Percentiles rank a stretch among this genome's conserved stretches.
Evolutionary conservation across 164 flowering plant genomes (phyloP).

Genomic region (Euptelea pleiosperma): DNA sequence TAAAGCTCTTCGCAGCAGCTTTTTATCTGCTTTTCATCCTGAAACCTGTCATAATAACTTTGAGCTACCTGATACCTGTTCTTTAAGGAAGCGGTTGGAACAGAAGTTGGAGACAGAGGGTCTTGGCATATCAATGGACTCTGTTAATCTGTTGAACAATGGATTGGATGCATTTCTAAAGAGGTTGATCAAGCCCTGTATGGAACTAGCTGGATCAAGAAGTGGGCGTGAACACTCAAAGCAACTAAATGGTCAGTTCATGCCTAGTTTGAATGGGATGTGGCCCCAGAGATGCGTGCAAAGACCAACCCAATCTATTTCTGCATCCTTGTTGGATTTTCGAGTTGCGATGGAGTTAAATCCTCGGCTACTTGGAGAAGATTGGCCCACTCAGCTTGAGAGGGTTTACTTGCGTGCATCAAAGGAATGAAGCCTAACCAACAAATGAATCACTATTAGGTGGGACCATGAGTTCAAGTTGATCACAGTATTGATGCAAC

Average conservation of each 20-base stretch:
- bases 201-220: conserved; percentile 54
- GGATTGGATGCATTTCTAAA: conserved; percentile 67
- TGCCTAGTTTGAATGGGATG: conserved; percentile 25
- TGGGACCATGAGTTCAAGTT: neutral
- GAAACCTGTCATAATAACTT: conserved; percentile 47
- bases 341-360: conserved; percentile 62
- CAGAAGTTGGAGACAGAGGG: conserved; percentile 55
- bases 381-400: conserved; percentile 77
- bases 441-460: neutral
- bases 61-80: conserved; percentile 61
- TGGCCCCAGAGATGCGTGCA: conserved; percentile 22
- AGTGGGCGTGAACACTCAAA: conserved; percentile 17
- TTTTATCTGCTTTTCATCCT: conserved; percentile 14
- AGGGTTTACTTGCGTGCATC: conserved; percentile 38
- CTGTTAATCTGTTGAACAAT: conserved; percentile 60
- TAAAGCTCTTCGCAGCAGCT: conserved; percentile 33
- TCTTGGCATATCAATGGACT: conserved; percentile 42
- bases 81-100: conserved; percentile 52
- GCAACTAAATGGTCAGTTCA: conserved; percentile 17
- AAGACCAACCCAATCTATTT: conserved; percentile 11
- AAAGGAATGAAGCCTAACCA: conserved; percentile 24
- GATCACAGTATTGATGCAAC: conserved; percentile 4
- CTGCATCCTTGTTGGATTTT: conserved; percentile 60
- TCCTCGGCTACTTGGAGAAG: conserved; percentile 69
- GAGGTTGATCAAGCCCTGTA: conserved; percentile 64